These are phyloP conservation scores for Macrophomina tecta DNA, from an alignment of 2,329 filamentous ascomycete species.

Conservation along the genomic window DNA sequence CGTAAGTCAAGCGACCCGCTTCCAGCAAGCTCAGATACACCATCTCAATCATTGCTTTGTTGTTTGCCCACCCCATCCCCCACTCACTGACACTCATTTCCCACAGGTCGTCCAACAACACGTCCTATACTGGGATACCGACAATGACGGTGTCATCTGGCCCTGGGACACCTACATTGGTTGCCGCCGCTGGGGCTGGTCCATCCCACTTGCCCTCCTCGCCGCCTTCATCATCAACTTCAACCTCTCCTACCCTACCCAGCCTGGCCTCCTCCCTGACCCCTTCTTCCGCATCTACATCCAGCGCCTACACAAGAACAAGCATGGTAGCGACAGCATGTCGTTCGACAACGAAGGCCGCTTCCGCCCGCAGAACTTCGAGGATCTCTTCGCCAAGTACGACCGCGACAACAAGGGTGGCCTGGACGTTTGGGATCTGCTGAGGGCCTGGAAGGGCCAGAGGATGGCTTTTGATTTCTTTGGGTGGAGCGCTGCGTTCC, in stretches of 20 bases:
- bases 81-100: slow-evolving; percentile 7
- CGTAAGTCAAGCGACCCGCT: neutral
- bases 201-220: slow-evolving; percentile 50
- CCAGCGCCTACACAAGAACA: slow-evolving; percentile 49
- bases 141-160: slow-evolving; percentile 60
- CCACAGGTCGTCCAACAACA: slow-evolving; percentile 58
- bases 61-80: neutral
- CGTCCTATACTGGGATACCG: slow-evolving; percentile 59
- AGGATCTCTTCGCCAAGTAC: slow-evolving; percentile 57
- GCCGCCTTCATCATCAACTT: slow-evolving; percentile 56
- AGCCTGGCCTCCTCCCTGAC: slow-evolving; percentile 50
- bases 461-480: slow-evolving; percentile 52
- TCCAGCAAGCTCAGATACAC: neutral
- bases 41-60: neutral
- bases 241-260: slow-evolving; percentile 58
- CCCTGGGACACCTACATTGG: slow-evolving; percentile 58
- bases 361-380: slow-evolving; percentile 54
- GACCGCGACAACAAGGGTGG: slow-evolving; percentile 46
- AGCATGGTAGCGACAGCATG: slow-evolving; percentile 52
- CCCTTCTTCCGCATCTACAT: slow-evolving; percentile 51
- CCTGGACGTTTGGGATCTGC: slow-evolving; percentile 48
- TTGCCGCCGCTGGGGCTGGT: slow-evolving; percentile 55
- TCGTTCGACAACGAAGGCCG: slow-evolving; percentile 54
- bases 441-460: slow-evolving; percentile 49
- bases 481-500: slow-evolving; percentile 52